Conservation (phyloP, 345 rosid species). For the Jatropha curcas region DNA sequence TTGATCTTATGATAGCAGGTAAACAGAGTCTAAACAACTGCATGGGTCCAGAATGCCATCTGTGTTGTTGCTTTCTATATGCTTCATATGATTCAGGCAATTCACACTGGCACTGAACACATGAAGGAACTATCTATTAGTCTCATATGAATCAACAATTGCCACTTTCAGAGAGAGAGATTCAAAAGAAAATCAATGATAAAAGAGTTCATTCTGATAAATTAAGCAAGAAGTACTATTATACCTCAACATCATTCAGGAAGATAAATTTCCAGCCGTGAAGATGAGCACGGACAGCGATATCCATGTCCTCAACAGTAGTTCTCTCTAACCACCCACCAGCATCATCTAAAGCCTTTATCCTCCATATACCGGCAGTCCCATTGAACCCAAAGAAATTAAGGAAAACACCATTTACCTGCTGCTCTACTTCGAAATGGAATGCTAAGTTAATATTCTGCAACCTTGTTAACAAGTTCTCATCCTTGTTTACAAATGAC, state of each 20-base stretch:
- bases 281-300: slow-evolving; percentile 96
- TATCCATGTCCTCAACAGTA: slow-evolving; percentile 96
- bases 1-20: slow-evolving; percentile 68
- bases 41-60: slow-evolving; percentile 99
- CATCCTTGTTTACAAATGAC: slow-evolving; percentile 95
- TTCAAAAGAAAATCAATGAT: neutral
- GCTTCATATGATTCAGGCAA: slow-evolving; percentile 95
- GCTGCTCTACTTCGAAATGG: slow-evolving; percentile 97
- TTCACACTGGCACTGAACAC: slow-evolving; percentile 80
- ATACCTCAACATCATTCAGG: slow-evolving; percentile 89
- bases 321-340: slow-evolving; percentile 99
- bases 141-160: neutral
- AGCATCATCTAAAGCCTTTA: slow-evolving; percentile 85
- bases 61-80: slow-evolving; percentile 87
- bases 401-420: slow-evolving; percentile 78
- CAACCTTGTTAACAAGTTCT: slow-evolving; percentile 81
- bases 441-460: slow-evolving; percentile 86
- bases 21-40: slow-evolving; percentile 89
- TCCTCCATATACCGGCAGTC: slow-evolving; percentile 97
- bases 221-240: neutral
- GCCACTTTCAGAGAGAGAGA: neutral
- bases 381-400: slow-evolving; percentile 96
- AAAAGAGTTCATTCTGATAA: neutral
- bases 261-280: slow-evolving; percentile 89
- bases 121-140: neutral